Percentiles rank a stretch among this genome's conserved stretches.
Evolutionary conservation across 2,329 filamentous ascomycete species (phyloP).

Genomic region (Sclerotinia trifoliorum): DNA sequence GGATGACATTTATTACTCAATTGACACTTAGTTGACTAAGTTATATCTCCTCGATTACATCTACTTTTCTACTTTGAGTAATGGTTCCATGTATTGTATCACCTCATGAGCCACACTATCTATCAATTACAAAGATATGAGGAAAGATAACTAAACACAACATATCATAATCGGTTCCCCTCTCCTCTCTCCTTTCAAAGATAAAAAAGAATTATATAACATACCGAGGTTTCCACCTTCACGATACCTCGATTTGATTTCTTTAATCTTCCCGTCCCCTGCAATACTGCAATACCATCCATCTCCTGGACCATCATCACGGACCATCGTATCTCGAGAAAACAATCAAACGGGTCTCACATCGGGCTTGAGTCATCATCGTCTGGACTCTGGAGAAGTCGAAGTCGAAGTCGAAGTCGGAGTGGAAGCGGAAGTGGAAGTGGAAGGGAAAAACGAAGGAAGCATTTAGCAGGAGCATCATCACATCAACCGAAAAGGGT

Average conservation of each 20-base stretch:
- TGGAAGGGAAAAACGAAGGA: neutral
- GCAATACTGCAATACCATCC: neutral
- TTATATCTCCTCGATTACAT: neutral
- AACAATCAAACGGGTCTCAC: conserved; percentile 19
- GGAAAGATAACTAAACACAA: neutral
- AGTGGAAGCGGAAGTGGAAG: neutral
- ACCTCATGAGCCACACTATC: neutral
- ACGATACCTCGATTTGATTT: neutral
- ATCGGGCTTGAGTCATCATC: conserved; percentile 1
- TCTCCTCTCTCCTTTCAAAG: no score
- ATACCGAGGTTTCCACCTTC: neutral
- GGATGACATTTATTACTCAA: neutral
- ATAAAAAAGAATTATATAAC: neutral
- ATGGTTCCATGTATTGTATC: neutral
- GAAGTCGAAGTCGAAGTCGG: neutral
- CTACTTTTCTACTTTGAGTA: conserved; percentile 4
- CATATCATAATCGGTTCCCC: neutral
- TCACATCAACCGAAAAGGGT: neutral
- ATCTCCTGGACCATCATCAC: neutral
- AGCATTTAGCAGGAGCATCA: neutral
- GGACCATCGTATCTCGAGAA: conserved; percentile 4
- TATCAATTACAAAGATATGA: neutral
- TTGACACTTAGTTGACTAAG: neutral
- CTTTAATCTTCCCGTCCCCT: neutral
- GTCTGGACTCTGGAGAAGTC: conserved; percentile 1